Conservation (phyloP, 129 eudicot genomes). For the Arctium minus region DNA sequence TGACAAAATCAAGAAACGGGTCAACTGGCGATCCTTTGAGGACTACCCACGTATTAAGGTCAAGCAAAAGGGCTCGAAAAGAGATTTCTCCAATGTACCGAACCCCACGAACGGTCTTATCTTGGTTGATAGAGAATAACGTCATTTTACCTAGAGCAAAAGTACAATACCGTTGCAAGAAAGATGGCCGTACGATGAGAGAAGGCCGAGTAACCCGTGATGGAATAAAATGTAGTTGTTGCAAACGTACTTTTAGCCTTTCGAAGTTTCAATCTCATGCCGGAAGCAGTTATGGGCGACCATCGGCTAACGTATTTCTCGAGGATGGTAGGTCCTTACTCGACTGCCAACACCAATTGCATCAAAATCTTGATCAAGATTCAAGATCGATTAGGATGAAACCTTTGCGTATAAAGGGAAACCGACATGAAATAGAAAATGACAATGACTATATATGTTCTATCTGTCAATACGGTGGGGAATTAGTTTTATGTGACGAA, state of each 20-base stretch:
- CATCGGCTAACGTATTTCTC: constrained; percentile 59
- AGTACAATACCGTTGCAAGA: constrained; percentile 45
- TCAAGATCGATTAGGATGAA: constrained; percentile 6
- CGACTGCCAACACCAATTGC: constrained; percentile 60
- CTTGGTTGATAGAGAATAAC: constrained; percentile 74
- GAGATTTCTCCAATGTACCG: constrained; percentile 29
- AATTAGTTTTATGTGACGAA: constrained; percentile 67
- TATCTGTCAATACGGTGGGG: constrained; percentile 75
- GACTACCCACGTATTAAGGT: constrained; percentile 34
- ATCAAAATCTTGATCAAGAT: constrained; percentile 18
- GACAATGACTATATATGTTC: constrained; percentile 80
- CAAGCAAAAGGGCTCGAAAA: constrained; percentile 56
- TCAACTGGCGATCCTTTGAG: constrained; percentile 5
- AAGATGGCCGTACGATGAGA: constrained; percentile 25
- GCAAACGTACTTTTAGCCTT: constrained; percentile 47
- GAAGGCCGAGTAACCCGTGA: constrained; percentile 72
- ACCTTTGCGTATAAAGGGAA: constrained; percentile 21
- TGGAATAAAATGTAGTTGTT: constrained; percentile 85
- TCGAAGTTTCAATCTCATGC: constrained; percentile 70
- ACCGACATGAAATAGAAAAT: constrained; percentile 19
- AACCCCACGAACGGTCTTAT: constrained; percentile 66
- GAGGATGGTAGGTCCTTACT: constrained; percentile 76
- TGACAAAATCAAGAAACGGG: constrained; percentile 10
- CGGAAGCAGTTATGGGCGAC: constrained; percentile 42
- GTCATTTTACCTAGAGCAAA: constrained; percentile 54